Conservation (phyloP, 2,329 filamentous ascomycete species). For the Xylaria digitata region DNA sequence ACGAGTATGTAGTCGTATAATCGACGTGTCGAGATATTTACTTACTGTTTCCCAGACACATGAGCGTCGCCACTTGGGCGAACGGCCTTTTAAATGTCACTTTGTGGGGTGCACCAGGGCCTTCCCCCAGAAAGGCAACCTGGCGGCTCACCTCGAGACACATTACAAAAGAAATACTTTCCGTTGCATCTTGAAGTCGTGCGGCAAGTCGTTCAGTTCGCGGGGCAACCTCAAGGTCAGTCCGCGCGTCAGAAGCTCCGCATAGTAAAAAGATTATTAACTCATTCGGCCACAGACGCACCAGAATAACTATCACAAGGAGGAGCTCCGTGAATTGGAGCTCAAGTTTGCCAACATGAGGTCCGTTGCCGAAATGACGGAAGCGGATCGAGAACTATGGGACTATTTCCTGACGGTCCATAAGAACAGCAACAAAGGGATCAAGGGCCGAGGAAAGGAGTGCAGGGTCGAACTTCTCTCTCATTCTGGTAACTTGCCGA, state of each 20-base stretch:
- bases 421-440: conserved; percentile 98
- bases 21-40: conserved; percentile 5
- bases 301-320: conserved; percentile 90
- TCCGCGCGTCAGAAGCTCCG: not conserved
- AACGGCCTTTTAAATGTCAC: conserved; percentile 81
- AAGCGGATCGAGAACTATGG: conserved; percentile 79
- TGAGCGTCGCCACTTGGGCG: conserved; percentile 86
- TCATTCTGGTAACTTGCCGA: conserved; percentile 36
- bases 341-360: conserved; percentile 72
- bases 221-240: conserved; percentile 89
- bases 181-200: conserved; percentile 82
- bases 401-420: conserved; percentile 89
- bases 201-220: conserved; percentile 88
- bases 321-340: conserved; percentile 77
- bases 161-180: conserved; percentile 83
- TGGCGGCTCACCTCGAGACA: conserved; percentile 84
- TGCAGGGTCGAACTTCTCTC: conserved; percentile 65
- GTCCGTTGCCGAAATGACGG: conserved; percentile 71
- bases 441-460: conserved; percentile 93
- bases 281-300: conserved; percentile 58
- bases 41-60: conserved; percentile 71
- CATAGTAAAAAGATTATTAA: conserved; percentile 12
- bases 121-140: conserved; percentile 89
- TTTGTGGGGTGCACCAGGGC: conserved; percentile 71
- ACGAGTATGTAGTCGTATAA: conserved; percentile 66